phyloP scores from a whole-genome alignment of 1,284 basidiomycete species.

The Hemileia vastatrix region DNA sequence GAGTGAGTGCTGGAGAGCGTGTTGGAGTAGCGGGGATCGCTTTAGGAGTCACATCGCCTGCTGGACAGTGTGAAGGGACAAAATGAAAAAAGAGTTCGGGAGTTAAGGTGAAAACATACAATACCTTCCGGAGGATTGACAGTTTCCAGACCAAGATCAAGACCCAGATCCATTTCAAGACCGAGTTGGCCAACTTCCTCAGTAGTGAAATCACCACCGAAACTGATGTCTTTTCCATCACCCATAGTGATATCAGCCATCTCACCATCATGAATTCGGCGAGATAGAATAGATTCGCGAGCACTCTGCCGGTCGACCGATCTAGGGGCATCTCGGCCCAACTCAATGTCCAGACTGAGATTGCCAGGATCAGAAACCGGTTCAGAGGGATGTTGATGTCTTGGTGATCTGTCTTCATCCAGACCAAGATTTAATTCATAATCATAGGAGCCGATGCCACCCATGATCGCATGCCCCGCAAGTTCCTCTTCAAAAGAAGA shows the following conservation, averaged over 20 bases:
- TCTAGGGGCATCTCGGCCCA: conserved; percentile 15
- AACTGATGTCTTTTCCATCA: too few species aligned
- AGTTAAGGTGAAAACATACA: too few species aligned
- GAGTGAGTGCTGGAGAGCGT: too few species aligned
- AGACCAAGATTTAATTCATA: too few species aligned
- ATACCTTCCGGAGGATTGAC: neutral
- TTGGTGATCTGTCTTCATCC: too few species aligned
- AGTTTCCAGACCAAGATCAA: conserved; percentile 3
- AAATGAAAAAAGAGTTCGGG: too few species aligned
- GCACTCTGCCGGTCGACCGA: conserved; percentile 9
- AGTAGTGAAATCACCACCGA: too few species aligned
- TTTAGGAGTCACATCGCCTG: too few species aligned
- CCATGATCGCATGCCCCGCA: conserved; percentile 10
- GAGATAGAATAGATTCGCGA: conserved; percentile 1
- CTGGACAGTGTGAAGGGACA: too few species aligned
- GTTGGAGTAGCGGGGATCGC: too few species aligned
- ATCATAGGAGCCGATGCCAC: too few species aligned
- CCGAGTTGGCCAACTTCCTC: neutral
- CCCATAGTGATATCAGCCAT: conserved; percentile 8
- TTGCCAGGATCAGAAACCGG: neutral
- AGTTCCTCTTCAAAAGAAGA: neutral
- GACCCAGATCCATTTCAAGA: neutral
- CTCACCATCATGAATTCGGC: conserved; percentile 4
- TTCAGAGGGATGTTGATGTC: too few species aligned
- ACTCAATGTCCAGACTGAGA: conserved; percentile 13